phyloP scores from a whole-genome alignment of 495 filamentous ascomycete genomes.

The Penicillium macrosclerotiorum region DNA sequence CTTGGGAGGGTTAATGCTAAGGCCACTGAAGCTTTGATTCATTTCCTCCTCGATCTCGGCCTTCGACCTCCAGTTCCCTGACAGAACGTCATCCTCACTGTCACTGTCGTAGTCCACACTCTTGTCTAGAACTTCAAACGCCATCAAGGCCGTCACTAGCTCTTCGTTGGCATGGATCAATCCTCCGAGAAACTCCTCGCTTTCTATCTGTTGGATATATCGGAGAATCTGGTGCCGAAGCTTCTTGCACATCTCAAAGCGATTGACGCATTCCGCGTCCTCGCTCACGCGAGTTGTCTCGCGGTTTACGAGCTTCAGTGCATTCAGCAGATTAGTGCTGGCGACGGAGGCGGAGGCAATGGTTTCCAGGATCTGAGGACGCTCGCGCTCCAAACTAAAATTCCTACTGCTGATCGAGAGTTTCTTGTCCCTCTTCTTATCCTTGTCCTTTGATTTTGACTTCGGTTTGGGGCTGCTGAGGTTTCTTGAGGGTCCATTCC shows the following conservation, averaged over 20 bases:
- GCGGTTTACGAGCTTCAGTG: constrained; percentile 85
- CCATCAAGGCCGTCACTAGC: constrained; percentile 87
- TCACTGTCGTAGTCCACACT: constrained; percentile 97
- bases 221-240: constrained; percentile 80
- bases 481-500: constrained; percentile 37
- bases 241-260: constrained; percentile 83
- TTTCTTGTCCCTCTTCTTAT: constrained; percentile 41
- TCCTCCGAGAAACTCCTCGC: constrained; percentile 75
- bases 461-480: constrained; percentile 38
- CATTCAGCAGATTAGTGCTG: constrained; percentile 87
- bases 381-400: constrained; percentile 87
- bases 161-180: constrained; percentile 82
- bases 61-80: constrained; percentile 35
- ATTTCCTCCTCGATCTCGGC: constrained; percentile 28
- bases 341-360: constrained; percentile 85
- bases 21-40: constrained; percentile 38
- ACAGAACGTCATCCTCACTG: constrained; percentile 61
- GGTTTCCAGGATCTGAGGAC: constrained; percentile 73
- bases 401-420: constrained; percentile 33
- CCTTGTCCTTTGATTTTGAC: constrained; percentile 36
- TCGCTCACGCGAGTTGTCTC: constrained; percentile 86
- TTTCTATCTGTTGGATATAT: constrained; percentile 85
- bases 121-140: constrained; percentile 91
- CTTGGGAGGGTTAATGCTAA: constrained; percentile 41
- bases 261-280: constrained; percentile 68